Base-by-base conservation (phyloP, 768 basidiomycete species). In the Mycena alexandri region DNA sequence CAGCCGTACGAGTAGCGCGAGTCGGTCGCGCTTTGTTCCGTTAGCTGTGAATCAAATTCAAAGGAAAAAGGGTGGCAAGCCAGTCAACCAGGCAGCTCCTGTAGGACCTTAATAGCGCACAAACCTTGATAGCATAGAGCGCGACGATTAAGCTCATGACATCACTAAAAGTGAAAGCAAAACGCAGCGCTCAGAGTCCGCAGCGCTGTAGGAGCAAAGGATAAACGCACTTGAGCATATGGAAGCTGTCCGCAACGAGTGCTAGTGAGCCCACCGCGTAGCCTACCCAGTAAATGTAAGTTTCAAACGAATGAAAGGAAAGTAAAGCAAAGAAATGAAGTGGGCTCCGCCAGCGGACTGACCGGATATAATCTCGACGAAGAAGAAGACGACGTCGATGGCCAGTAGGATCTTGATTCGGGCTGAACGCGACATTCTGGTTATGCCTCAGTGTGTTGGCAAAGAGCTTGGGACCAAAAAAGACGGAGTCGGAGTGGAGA, bases 211-310 rank as follows among this genome's bases (percentile, higher is more conserved):
- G 48, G 24, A 21, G 38, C 14, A 38, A 9, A 2, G 52, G 16
- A 56, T n/a, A n/a, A 48, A 80, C 90, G 67, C 70, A 96, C 96
- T 98, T 98, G 81, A 98, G 90, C 96, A 98, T 99, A 81, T 99
- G 97, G 79, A 99, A 99, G 71, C 93, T 93, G 81, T 98, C 97
- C 10, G 97, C 97, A 51, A 99, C 90, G 60, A 99, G 90, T 1
- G 96, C 96, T 1, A 98, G 88, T 0, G 95, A 97, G 34, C 95
- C 95, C 61, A 98, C 95, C n/a, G 92, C 89, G 89, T 97, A 97
- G 46, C 96, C 95, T 92, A 67, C 68, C 29, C 62, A 67, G 60
- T 22, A 11, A 29, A 42, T 38, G 16, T 19, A 12, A 29, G 11
- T 44, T 7, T 8, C 25, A 5, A 7, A 29, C 29, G 6, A 29